Base-by-base conservation (phyloP, 192 early-diverging fungal species). In the Chytriomyces hyalinus region DNA sequence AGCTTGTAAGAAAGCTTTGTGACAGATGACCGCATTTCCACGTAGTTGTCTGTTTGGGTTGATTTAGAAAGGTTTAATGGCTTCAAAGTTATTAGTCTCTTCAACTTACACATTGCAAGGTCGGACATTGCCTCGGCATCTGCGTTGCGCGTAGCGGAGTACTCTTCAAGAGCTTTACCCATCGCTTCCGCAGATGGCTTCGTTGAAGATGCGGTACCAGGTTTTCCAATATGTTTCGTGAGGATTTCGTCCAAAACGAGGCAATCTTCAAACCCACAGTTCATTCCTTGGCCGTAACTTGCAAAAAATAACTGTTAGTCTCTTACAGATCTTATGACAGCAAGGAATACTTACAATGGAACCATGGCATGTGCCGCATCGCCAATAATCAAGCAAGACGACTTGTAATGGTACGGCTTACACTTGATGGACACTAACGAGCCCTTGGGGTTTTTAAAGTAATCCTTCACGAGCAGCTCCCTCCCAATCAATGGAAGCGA, bases 361-460 rank as follows among this genome's bases (percentile, higher is more conserved):
- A 99, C 97, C 97, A 99, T 99, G 59, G 94, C 92, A 76, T 99
- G 97, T 0, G 97, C 97, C 10, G 97, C 94, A 78, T 99, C 97
- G 49, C 97, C 97, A 62, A 99, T n/a, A 53, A 97, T 93, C 7
- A 97, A 83, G 0, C 85, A 90, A 6, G 84, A 85, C 61, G 92
- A 86, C 64, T 91, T 88, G 85, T 92, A 94, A 70, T 97, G 89
- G 78, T 96, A 95, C 3, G 97, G 97, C 67, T 87, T 85, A 69
- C 94, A 92, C 85, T 94, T 96, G 64, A 97, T 78, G 66, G 91
- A 90, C 73, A 96, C 85, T 50, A 99, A 85, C 11, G 93, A 85
- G 5, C 95, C 96, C 77, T 92, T 57, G 20, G 53, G 53, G 20
- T 99, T 95, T 51, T 82, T 84, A 65, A 93, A 93, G 80, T 92